These are phyloP conservation scores for Ceratobasidium sp. DNA, from an alignment of 1,284 basidiomycete species.

Conservation along the genomic window DNA sequence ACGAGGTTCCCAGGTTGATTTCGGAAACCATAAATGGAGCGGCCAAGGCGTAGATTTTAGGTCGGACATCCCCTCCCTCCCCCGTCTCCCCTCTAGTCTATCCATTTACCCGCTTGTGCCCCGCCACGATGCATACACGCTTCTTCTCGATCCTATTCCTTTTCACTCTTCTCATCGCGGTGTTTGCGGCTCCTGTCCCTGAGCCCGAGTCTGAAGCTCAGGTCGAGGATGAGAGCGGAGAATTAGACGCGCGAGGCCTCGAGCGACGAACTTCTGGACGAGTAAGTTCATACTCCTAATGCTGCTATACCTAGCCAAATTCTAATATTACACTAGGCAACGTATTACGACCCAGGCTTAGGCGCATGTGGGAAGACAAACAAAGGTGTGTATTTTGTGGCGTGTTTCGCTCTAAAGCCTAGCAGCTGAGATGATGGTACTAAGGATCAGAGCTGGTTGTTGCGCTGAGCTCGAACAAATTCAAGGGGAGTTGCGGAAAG, in stretches of 20 bases:
- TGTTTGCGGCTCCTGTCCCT: background rate
- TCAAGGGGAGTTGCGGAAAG: conserved; percentile 16
- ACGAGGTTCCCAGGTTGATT: background rate
- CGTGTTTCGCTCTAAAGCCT: too few species aligned
- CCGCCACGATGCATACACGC: conserved; percentile 26
- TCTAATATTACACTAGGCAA: background rate
- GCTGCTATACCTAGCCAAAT: background rate
- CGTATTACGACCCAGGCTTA: conserved; percentile 19
- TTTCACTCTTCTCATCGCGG: background rate
- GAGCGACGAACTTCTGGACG: conserved; percentile 5
- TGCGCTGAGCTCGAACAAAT: conserved; percentile 1
- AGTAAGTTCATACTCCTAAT: background rate
- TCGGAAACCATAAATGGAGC: conserved; percentile 5
- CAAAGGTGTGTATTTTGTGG: background rate
- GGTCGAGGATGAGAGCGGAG: background rate
- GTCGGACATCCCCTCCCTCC: conserved; percentile 17
- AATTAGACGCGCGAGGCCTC: background rate
- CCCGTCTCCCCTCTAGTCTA: background rate
- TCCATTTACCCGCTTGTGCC: background rate
- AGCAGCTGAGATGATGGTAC: too few species aligned
- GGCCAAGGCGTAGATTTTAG: background rate
- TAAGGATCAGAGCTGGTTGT: conserved; percentile 11
- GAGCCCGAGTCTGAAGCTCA: background rate
- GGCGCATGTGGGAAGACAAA: background rate
- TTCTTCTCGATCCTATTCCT: conserved; percentile 1